A percentile compares a stretch with the other conserved stretches of the same genome.
Evolutionary conservation across 2,329 filamentous ascomycete species (phyloP).

Genomic region (Dothideomycetes sp.): DNA sequence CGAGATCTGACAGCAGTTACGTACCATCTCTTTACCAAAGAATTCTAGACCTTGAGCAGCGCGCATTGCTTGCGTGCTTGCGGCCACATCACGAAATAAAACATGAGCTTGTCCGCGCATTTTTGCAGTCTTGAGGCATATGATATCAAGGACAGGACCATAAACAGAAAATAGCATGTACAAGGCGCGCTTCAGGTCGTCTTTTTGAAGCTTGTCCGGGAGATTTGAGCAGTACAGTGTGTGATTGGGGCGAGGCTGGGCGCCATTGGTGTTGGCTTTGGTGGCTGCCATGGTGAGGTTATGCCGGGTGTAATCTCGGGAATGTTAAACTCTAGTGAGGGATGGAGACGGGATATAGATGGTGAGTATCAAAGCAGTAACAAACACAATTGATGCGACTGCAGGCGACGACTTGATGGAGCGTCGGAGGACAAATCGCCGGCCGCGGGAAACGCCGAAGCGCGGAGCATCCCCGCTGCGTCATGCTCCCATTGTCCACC

Average conservation of each 20-base stretch:
- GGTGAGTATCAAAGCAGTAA: too few relatives aligned
- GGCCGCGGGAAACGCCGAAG: too few relatives aligned
- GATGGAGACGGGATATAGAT: too few relatives aligned
- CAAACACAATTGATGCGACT: too few relatives aligned
- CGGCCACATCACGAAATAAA: slow-evolving; percentile 77
- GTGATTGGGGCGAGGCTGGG: slow-evolving; percentile 9
- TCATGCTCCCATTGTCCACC: background rate
- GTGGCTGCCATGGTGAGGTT: background rate
- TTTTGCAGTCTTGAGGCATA: slow-evolving; percentile 76
- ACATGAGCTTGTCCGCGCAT: slow-evolving; percentile 96
- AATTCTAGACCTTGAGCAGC: slow-evolving; percentile 77
- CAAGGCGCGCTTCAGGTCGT: slow-evolving; percentile 72
- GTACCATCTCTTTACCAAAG: slow-evolving; percentile 73
- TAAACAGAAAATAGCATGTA: slow-evolving; percentile 94
- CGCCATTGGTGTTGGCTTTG: background rate
- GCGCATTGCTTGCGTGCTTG: slow-evolving; percentile 90
- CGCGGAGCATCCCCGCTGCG: too few relatives aligned
- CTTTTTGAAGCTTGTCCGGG: slow-evolving; percentile 80
- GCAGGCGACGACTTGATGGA: too few relatives aligned
- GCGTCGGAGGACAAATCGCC: too few relatives aligned
- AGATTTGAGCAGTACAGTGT: slow-evolving; percentile 87
- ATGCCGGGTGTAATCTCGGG: too few relatives aligned
- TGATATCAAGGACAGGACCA: slow-evolving; percentile 82
- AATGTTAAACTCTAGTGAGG: too few relatives aligned
- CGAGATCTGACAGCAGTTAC: slow-evolving; percentile 22